Base-by-base conservation (phyloP, 441 rosid genomes). In the Euphorbia celastroides region DNA sequence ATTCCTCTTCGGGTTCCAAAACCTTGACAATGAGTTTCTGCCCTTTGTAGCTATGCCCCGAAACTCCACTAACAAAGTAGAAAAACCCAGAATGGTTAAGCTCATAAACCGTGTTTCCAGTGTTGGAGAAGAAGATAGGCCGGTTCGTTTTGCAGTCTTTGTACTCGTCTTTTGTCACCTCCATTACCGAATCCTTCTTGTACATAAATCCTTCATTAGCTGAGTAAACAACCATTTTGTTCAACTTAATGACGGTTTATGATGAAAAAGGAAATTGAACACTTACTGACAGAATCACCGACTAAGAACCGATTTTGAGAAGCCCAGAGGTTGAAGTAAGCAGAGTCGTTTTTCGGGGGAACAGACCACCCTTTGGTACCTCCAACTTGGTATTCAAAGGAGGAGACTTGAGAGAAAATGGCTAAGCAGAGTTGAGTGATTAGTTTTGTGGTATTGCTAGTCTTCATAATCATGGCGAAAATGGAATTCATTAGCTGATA, bases 1-100 rank as follows among this genome's bases (percentile, higher is more conserved):
- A 59, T 7, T 68, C 80, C 2, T 80, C 80, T 5, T 66, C 62
- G n/a, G 32, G 36, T 17, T 70, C 63, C 80, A 90, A 69, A 57
- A 92, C 97, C 76, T 84, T 90, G 14, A 90, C 73, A 75, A 92
- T 86, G 88, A 92, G 79, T 74, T 75, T 87, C 80, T 88, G 96
- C 44, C 93, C 97, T 73, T 79, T 83, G 62, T 81, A 80, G 36
- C 93, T 88, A 58, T 90, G 98, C 28, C 88, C 89, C 0, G 82
- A 81, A 34, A 71, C 88, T 13, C 96, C 92, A 31, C 97, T 90
- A 57, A 93, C 87, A 84, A 92, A 92, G 81, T 88, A 88, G 72
- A 82, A 90, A 51, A 84, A 60, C 31, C 98, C 89, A 0, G 92
- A 70, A 26, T 75, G 85, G 48, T 84, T 81, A 57, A 92, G 77